Evolutionary conservation across 75 land plant species (phyloP).

Genomic region (Pseudotsuga menziesii): DNA sequence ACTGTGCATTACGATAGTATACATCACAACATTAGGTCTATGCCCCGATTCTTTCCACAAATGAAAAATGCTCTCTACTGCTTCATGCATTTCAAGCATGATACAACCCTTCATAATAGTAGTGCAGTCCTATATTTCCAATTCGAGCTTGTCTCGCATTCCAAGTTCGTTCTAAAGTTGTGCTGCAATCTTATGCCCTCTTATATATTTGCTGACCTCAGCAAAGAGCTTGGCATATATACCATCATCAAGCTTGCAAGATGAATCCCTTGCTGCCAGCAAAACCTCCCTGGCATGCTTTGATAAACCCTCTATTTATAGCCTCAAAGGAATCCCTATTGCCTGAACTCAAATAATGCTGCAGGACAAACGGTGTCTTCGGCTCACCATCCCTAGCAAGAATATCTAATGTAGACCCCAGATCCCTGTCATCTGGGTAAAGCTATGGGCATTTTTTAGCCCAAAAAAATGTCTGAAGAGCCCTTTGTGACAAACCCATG

Average conservation of each 20-base stretch:
- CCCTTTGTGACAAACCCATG: conserved; percentile 48
- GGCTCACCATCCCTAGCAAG: conserved; percentile 34
- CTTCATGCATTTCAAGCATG: conserved; percentile 43
- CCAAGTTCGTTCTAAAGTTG: conserved; percentile 43
- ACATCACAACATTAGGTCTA: conserved; percentile 64
- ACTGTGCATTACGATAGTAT: conserved; percentile 59
- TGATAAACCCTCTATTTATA: conserved; percentile 46
- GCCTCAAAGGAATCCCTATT: conserved; percentile 41
- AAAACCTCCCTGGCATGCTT: conserved; percentile 49
- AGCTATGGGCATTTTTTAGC: conserved; percentile 52
- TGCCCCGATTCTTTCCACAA: conserved; percentile 39
- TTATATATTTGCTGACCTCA: conserved; percentile 39
- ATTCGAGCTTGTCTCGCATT: conserved; percentile 35
- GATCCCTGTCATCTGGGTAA: conserved; percentile 55
- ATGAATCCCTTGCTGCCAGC: conserved; percentile 21
- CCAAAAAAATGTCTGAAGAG: conserved; percentile 64
- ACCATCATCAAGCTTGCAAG: conserved; percentile 33
- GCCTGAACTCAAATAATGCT: conserved; percentile 26
- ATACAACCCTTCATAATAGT: conserved; percentile 64
- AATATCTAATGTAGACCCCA: conserved; percentile 62
- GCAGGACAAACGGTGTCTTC: conserved; percentile 37
- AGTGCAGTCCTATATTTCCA: conserved; percentile 61
- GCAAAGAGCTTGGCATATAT: conserved; percentile 58
- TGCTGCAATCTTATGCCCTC: conserved; percentile 29
- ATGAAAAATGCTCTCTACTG: conserved; percentile 54